phyloP scores from a whole-genome alignment of 2,329 filamentous ascomycete species.

The Colletotrichum tamarilloi region DNA sequence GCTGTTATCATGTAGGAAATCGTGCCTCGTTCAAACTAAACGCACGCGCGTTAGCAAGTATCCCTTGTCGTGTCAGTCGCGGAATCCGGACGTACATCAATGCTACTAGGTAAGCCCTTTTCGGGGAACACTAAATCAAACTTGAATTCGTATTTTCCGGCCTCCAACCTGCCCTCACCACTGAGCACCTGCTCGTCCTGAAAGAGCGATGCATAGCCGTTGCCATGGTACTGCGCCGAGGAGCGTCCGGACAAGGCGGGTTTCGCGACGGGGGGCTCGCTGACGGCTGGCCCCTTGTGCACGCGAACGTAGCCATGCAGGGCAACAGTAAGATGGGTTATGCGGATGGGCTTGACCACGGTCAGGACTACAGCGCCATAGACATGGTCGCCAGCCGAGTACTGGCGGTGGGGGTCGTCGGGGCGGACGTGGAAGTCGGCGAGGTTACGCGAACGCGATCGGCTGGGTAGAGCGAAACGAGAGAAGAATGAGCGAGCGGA shows the following conservation, averaged over 20 bases:
- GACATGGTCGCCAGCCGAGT: constrained; percentile 79
- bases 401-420: constrained; percentile 81
- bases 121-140: constrained; percentile 79
- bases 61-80: neutral
- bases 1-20: constrained; percentile 93
- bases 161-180: constrained; percentile 79
- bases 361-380: constrained; percentile 78
- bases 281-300: constrained; percentile 74
- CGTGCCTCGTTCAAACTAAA: constrained; percentile 91
- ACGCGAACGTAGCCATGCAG: constrained; percentile 84
- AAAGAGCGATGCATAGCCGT: constrained; percentile 83
- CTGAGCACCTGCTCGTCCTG: constrained; percentile 85
- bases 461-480: constrained; percentile 62
- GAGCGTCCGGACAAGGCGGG: constrained; percentile 52
- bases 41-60: constrained; percentile 6
- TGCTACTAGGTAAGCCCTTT: constrained; percentile 84
- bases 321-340: constrained; percentile 83
- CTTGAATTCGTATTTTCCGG: constrained; percentile 82
- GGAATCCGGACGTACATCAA: constrained; percentile 76
- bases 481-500: constrained; percentile 60
- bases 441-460: constrained; percentile 70
- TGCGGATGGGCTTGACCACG: constrained; percentile 77
- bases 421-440: constrained; percentile 83
- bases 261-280: constrained; percentile 60
- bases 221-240: constrained; percentile 72